phyloP scores from a whole-genome alignment of 2,329 filamentous ascomycete species.

The Davidsoniella eucalypti region DNA sequence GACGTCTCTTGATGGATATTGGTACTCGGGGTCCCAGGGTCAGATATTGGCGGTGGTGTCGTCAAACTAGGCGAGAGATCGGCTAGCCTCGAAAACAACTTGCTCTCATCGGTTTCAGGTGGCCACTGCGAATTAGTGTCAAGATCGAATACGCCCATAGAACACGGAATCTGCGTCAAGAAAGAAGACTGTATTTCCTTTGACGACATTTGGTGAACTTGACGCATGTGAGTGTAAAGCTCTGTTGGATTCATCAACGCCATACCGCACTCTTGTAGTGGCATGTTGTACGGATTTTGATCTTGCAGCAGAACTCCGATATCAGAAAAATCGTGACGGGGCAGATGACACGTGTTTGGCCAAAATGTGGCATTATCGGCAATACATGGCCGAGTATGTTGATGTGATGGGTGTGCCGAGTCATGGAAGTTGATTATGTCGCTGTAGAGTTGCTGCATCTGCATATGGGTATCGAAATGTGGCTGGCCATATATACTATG shows the following conservation, averaged over 20 bases:
- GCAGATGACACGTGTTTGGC: constrained; percentile 15
- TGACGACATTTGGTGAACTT: constrained; percentile 10
- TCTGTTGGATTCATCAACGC: constrained; percentile 11
- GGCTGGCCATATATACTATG: not conserved
- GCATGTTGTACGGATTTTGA: constrained; percentile 2
- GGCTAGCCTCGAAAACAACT: not conserved
- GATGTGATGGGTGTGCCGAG: constrained; percentile 5
- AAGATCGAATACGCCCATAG: constrained; percentile 8
- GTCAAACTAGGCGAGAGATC: not conserved
- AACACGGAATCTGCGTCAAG: constrained; percentile 9
- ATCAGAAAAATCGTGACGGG: constrained; percentile 13
- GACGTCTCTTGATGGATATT: not conserved
- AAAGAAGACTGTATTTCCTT: constrained; percentile 11
- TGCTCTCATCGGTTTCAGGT: not conserved
- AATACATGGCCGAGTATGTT: constrained; percentile 12
- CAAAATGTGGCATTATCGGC: constrained; percentile 13
- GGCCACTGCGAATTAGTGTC: constrained; percentile 10
- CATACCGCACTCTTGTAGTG: constrained; percentile 13
- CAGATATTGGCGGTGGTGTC: not conserved
- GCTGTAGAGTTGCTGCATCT: constrained; percentile 7
- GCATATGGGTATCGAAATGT: not conserved
- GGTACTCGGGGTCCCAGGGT: constrained; percentile 2
- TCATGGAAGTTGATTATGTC: constrained; percentile 12
- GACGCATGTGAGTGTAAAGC: constrained; percentile 11
- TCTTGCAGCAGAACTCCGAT: constrained; percentile 9